Evolutionary conservation across 495 filamentous ascomycete genomes (phyloP), one percentile per base, ranked within the genome.

Genomic region (Aeminium ludgeri): DNA sequence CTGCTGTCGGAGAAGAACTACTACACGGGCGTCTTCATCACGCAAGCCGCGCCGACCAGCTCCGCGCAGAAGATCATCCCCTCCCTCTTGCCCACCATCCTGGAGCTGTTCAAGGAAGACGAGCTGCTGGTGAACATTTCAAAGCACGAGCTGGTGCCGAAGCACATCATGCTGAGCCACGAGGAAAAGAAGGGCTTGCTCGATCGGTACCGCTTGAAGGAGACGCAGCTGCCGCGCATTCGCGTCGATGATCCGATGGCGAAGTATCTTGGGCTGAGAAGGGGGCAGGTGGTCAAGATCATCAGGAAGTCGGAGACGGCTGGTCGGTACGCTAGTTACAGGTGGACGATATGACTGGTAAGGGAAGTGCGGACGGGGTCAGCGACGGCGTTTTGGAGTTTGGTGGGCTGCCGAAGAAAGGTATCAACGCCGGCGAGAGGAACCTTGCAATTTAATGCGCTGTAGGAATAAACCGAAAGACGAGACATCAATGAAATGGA

Each of bases 41-140:
- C 82, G 19, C 69, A 74, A 50, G 76, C 74, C n/a, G 65, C 81
- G 18, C 79, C 93, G 42, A 86, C 84, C 0, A 67, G 82, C 3
- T 77, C 86, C 19, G 89, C 85, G 30, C 49, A 91, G 54, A 87
- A 82, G 60, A 73, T 83, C 51, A 74, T 92, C 48, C 76, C 80
- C 16, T 69, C 69, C 11, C 72, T 75, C 49, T 63, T 72, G 53
- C 72, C 80, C 60, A 72, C 69, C 30, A 73, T 81, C 52, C 81
- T 94, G 53, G 89, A 97, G 67, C 80, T 80, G 51, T 97, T 96
- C 69, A 68, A 86, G 44, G 91, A 97, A 64, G 77, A 85, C 62
- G 86, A 97, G 62, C 62, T 97, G 53, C 69, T 97, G 34, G 86
- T 96, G 55, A 97, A 97, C 62, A 97, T 97, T 60, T 96, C 87